Evolutionary conservation across 306 rosid species (phyloP).

Genomic region (Prunus davidiana): DNA sequence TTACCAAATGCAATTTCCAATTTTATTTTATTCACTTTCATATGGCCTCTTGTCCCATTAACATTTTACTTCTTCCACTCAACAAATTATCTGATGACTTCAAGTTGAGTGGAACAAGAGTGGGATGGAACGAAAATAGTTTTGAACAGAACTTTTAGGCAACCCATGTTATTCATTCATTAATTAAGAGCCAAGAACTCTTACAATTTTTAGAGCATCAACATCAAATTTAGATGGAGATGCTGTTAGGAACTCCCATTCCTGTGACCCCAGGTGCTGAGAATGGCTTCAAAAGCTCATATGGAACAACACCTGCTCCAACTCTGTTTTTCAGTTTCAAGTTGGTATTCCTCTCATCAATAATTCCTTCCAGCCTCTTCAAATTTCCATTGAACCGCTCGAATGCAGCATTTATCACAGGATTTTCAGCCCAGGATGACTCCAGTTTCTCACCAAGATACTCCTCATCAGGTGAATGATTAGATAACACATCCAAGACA

Average conservation of each 20-base stretch:
- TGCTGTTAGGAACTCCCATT: constrained; percentile 37
- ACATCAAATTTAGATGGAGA: constrained; percentile 13
- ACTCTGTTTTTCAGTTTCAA: constrained; percentile 23
- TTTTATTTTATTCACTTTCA: neutral
- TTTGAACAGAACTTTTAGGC: neutral
- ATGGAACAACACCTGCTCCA: constrained; percentile 41
- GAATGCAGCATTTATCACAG: constrained; percentile 29
- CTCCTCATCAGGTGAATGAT: constrained; percentile 42
- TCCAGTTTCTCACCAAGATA: constrained; percentile 29
- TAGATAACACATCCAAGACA: constrained; percentile 30
- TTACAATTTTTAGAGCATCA: neutral
- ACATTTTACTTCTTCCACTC: neutral
- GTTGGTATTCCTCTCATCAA: constrained; percentile 34
- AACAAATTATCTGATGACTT: neutral
- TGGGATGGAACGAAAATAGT: neutral
- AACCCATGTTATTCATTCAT: neutral
- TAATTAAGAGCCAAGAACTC: neutral
- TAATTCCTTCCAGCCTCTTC: constrained; percentile 25
- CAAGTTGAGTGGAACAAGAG: neutral
- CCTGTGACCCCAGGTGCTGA: constrained; percentile 33
- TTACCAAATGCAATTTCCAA: neutral
- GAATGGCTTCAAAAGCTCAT: constrained; percentile 40
- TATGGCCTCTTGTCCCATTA: neutral
- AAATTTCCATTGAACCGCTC: constrained; percentile 23
- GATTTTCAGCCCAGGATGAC: constrained; percentile 32